A percentile compares a stretch with the other conserved stretches of the same genome.
Conservation (phyloP, 176 grass and related monocot species). For the barley (Hordeum vulgare) region DNA sequence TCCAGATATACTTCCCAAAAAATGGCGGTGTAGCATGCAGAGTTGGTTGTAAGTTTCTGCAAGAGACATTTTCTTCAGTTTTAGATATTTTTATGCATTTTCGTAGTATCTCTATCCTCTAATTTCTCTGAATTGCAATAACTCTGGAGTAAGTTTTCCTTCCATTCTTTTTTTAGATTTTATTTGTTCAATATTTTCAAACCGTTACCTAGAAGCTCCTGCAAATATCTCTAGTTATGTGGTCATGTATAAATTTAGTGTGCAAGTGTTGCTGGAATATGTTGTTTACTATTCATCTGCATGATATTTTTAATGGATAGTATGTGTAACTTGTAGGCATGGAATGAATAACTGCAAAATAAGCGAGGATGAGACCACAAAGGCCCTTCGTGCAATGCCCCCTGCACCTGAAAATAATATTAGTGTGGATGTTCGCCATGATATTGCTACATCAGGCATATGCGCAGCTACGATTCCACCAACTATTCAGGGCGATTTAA, state of each 20-base stretch:
- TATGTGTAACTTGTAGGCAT: constrained; percentile 44
- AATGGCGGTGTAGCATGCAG: constrained; percentile 60
- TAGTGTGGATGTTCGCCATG: constrained; percentile 18
- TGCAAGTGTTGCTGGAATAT: constrained; percentile 12
- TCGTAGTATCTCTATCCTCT: neutral
- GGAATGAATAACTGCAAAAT: constrained; percentile 59
- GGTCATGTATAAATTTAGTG: neutral
- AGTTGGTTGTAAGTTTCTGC: constrained; percentile 69
- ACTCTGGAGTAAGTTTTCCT: neutral
- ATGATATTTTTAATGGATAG: constrained; percentile 8
- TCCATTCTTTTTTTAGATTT: neutral
- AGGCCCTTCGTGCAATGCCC: constrained; percentile 29
- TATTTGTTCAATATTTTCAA: constrained; percentile 7
- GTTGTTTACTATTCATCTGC: neutral
- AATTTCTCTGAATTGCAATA: constrained; percentile 21
- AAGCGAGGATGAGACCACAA: constrained; percentile 56
- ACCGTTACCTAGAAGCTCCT: neutral
- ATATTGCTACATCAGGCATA: constrained; percentile 24
- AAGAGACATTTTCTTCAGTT: neutral
- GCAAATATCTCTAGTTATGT: neutral
- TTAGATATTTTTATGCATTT: constrained; percentile 1
- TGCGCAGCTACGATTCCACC: constrained; percentile 4
- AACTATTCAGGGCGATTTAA: constrained; percentile 21
- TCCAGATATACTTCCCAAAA: constrained; percentile 46
- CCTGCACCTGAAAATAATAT: constrained; percentile 36